These are phyloP conservation scores for Suhomyces faveliae DNA, from an alignment of 805 yeast species.

Conservation along the genomic window DNA sequence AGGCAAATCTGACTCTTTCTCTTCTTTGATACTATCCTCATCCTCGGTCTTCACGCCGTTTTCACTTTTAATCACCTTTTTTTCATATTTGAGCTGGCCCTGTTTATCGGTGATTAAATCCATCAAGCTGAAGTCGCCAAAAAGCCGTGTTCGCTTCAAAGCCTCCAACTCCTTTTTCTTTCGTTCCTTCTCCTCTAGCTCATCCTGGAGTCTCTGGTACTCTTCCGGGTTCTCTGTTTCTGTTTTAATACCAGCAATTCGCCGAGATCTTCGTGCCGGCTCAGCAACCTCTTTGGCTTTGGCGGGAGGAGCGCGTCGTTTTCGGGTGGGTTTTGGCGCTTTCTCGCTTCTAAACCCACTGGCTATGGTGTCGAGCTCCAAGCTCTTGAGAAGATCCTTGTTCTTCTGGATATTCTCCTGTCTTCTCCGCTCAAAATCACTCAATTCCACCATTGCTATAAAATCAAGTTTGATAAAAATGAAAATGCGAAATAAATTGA, in stretches of 20 bases:
- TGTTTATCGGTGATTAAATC: slow-evolving; percentile 51
- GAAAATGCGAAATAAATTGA: not conserved
- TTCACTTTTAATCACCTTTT: slow-evolving; percentile 20
- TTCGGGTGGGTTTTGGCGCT: slow-evolving; percentile 16
- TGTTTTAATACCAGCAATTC: slow-evolving; percentile 67
- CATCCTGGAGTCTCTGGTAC: slow-evolving; percentile 33
- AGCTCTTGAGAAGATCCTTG: slow-evolving; percentile 65
- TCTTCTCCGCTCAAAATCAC: slow-evolving; percentile 70
- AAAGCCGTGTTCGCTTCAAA: slow-evolving; percentile 55
- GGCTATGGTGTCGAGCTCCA: slow-evolving; percentile 63
- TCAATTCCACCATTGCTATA: slow-evolving; percentile 24
- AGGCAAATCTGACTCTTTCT: slow-evolving; percentile 6
- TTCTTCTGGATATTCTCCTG: slow-evolving; percentile 82
- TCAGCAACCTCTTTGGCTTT: slow-evolving; percentile 24
- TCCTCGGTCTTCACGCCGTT: no score
- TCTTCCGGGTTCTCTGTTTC: slow-evolving; percentile 49
- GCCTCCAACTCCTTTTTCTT: slow-evolving; percentile 44
- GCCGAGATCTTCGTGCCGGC: slow-evolving; percentile 74
- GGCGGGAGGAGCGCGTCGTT: slow-evolving; percentile 18
- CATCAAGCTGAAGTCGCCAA: slow-evolving; percentile 62
- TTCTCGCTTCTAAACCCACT: slow-evolving; percentile 45
- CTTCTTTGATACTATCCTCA: slow-evolving; percentile 6
- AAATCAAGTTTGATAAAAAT: not conserved
- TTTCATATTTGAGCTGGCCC: slow-evolving; percentile 32
- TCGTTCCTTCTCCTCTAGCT: slow-evolving; percentile 31